These are phyloP conservation scores for Petunia axillaris DNA, from an alignment of 257 asterid genomes.

Conservation along the genomic window DNA sequence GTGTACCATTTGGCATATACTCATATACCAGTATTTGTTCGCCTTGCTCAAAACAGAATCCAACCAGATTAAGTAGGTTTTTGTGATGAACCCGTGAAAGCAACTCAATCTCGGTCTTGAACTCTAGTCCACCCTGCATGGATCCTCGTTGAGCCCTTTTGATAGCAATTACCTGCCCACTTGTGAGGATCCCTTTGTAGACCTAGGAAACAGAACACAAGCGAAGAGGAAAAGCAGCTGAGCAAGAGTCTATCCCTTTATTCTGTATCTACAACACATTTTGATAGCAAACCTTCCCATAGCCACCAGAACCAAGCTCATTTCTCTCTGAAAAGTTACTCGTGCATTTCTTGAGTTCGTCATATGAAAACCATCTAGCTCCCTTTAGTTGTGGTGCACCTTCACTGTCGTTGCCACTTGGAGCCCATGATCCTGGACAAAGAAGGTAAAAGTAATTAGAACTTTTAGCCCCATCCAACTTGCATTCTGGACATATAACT, in stretches of 20 bases:
- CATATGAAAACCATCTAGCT: constrained; percentile 91
- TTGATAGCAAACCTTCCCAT: constrained; percentile 68
- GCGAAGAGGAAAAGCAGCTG: neutral
- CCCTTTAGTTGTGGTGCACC: constrained; percentile 98
- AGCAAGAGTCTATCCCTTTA: neutral
- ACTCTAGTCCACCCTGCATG: constrained; percentile 86
- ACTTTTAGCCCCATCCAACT: neutral
- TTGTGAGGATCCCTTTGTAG: constrained; percentile 69
- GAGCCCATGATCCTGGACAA: constrained; percentile 79
- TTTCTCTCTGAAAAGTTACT: constrained; percentile 73
- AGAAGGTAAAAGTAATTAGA: constrained; percentile 29
- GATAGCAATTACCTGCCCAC: constrained; percentile 77
- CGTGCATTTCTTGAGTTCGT: constrained; percentile 86
- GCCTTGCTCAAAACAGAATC: constrained; percentile 93
- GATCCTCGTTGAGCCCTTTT: constrained; percentile 88
- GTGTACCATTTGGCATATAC: constrained; percentile 81
- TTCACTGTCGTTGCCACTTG: constrained; percentile 84
- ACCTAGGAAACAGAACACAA: constrained; percentile 50
- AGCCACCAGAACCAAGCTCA: constrained; percentile 95
- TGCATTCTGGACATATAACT: neutral
- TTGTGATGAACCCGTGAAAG: constrained; percentile 97
- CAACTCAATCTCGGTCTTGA: constrained; percentile 92
- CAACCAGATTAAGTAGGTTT: constrained; percentile 85
- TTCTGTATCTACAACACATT: neutral
- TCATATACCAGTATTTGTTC: constrained; percentile 93